Evolutionary conservation across 768 basidiomycete genomes (phyloP).

Genomic region (Tephrocybe rancida): DNA sequence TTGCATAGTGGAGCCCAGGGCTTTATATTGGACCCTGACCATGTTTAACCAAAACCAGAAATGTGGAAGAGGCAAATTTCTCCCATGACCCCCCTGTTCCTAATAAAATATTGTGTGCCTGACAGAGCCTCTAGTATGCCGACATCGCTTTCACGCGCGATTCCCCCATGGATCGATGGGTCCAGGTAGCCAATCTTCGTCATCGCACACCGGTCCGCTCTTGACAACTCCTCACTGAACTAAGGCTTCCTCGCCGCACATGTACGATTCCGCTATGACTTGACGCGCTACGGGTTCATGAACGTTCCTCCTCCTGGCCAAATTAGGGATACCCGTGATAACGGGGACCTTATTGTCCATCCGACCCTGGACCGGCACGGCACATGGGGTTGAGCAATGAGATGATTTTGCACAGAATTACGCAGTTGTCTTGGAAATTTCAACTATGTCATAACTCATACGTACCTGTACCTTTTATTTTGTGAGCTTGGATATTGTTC

Average conservation of each 20-base stretch:
- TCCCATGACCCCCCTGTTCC: constrained; percentile 17
- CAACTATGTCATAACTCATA: too few species aligned
- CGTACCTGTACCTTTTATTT: not conserved
- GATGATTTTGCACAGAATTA: too few species aligned
- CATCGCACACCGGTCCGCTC: not conserved
- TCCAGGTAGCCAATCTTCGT: not conserved
- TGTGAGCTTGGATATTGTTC: not conserved
- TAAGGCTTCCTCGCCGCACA: too few species aligned
- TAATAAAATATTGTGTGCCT: constrained; percentile 17
- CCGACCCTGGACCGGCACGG: not conserved
- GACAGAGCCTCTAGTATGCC: constrained; percentile 5
- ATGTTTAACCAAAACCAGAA: constrained; percentile 25
- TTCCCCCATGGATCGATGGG: not conserved
- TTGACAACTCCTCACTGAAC: too few species aligned
- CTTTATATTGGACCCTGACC: constrained; percentile 19
- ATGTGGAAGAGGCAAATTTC: constrained; percentile 18
- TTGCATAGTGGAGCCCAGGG: constrained; percentile 10
- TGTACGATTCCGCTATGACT: too few species aligned
- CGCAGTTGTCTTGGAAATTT: too few species aligned
- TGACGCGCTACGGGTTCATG: too few species aligned
- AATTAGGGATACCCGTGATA: too few species aligned
- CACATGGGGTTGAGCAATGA: not conserved
- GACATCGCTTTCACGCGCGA: not conserved
- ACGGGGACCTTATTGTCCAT: not conserved
- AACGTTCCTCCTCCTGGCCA: too few species aligned